phyloP scores from a whole-genome alignment of 495 filamentous ascomycete species.

The Sporormia fimetaria region DNA sequence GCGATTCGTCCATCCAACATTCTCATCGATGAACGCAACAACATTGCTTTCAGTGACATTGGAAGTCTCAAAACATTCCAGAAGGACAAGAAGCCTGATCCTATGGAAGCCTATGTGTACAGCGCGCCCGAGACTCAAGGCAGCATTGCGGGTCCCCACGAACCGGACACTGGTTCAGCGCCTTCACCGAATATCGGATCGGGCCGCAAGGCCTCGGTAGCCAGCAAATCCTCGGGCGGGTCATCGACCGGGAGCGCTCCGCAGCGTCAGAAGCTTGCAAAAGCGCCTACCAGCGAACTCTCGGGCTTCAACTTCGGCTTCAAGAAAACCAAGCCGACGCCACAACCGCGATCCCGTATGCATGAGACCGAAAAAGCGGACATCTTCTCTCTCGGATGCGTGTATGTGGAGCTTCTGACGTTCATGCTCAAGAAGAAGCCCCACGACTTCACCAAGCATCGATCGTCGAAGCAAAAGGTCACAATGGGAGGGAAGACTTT shows the following conservation, averaged over 20 bases:
- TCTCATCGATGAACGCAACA: conserved; percentile 57
- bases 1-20: conserved; percentile 76
- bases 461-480: conserved; percentile 53
- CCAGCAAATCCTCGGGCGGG: conserved; percentile 18
- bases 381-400: conserved; percentile 65
- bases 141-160: background rate
- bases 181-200: background rate
- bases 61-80: conserved; percentile 50
- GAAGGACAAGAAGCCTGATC: conserved; percentile 41
- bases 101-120: conserved; percentile 80
- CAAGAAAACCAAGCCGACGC: conserved; percentile 8
- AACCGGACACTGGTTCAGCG: too few species aligned
- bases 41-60: conserved; percentile 64
- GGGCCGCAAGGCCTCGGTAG: conserved; percentile 18
- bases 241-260: conserved; percentile 13
- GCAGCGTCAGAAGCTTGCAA: conserved; percentile 12
- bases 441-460: conserved; percentile 60
- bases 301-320: conserved; percentile 26
- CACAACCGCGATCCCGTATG: conserved; percentile 12
- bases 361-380: conserved; percentile 41
- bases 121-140: conserved; percentile 58
- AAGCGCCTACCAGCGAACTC: conserved; percentile 17
- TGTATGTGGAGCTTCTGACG: conserved; percentile 59
- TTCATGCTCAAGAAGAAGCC: conserved; percentile 62
- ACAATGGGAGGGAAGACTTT: conserved; percentile 12